Conservation (phyloP, 371 early-diverging fungal genomes). For the Mucor mucedo region DNA sequence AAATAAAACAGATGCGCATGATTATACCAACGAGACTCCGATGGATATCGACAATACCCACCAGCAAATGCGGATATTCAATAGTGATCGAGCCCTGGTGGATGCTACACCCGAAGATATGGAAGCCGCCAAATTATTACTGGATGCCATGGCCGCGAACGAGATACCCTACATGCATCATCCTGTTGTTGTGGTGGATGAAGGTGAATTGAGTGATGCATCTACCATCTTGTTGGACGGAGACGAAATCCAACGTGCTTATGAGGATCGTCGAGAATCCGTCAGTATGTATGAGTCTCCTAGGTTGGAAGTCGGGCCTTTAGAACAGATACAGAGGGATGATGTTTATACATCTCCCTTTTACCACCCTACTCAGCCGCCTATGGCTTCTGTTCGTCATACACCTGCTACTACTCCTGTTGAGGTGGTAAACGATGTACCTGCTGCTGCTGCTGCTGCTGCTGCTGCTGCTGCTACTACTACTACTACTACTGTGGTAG, state of each 20-base stretch:
- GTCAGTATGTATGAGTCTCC: no score
- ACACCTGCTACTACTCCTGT: no score
- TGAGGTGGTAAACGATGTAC: no score
- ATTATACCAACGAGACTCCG: background rate
- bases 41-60: background rate
- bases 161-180: background rate
- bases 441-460: no score
- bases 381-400: no score
- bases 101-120: conserved; percentile 1
- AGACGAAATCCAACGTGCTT: conserved; percentile 16
- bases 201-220: conserved; percentile 37
- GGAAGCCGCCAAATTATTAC: background rate
- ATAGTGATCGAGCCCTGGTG: background rate
- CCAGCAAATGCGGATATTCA: background rate
- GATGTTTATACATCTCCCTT: no score
- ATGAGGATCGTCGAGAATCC: background rate
- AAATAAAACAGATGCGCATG: background rate
- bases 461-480: no score
- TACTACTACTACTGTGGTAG: no score
- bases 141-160: background rate
- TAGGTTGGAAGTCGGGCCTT: no score
- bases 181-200: conserved; percentile 7
- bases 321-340: no score
- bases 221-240: conserved; percentile 35
- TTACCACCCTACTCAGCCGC: no score